Evolutionary conservation across 1,139 yeast species (phyloP), one percentile per base, ranked within the genome.

Genomic region (Blastobotrys malaysiensis): DNA sequence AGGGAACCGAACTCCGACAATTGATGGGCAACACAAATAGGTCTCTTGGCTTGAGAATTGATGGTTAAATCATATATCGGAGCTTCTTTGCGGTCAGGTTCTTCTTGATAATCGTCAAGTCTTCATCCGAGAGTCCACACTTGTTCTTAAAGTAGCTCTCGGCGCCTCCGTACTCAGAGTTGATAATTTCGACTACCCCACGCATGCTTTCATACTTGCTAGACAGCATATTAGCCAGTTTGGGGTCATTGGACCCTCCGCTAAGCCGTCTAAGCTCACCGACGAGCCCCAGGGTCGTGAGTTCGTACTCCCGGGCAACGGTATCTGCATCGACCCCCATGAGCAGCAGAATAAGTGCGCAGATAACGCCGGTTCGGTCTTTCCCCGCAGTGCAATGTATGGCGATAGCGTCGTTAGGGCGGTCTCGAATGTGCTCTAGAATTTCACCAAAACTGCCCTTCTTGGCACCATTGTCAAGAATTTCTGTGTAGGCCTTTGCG

Each of bases 301-400:
- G 71, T 66, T 86, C 95, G 64, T 86, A 84, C 67, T 87, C 95
- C 59, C 82, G 79, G 2, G 89, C 83, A 46, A 88, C 77, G 1
- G 82, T 80, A 60, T 81, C 80, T 16, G 76, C 74, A 56, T 84
- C 88, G 5, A 88, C 87, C 0, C 88, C 90, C 14, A 80, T 73
- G 22, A 88, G 69, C 24, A 82, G 70, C 48, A 88, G 73, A 2
- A 88, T 72, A 54, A 88, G 69, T 82, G 88, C 87, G 2, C 84
- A 79, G 59, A 86, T 68, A 13, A 88, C 75, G 0, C 96, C 96
- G 0, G 96, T 88, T 50, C 96, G 77, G 66, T 89, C 96, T 66
- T 88, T 88, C 1, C 96, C 96, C 0, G 95, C 95, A 1, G 91
- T 82, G 68, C 96, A 88, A 65, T 87, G 95, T 66, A 84, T 81